Conservation (phyloP, 108 stramenopile species). For the Cyclotella choctawhatcheeana region DNA sequence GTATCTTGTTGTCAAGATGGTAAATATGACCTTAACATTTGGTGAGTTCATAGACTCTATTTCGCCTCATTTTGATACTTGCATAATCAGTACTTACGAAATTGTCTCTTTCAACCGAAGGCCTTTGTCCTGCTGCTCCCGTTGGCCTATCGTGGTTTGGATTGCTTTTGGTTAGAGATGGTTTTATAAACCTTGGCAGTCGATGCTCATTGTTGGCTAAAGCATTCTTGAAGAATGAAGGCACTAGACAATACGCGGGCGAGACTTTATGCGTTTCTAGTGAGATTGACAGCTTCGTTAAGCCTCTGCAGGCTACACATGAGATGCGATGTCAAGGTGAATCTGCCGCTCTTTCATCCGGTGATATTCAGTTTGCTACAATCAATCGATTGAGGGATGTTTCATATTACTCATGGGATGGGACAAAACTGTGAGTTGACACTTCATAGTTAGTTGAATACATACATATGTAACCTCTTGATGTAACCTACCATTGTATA, state of each 20-base stretch:
- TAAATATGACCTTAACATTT: too few species aligned
- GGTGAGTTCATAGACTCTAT: too few species aligned
- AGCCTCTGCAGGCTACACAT: neutral
- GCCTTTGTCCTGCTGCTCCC: neutral
- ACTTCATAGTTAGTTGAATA: neutral
- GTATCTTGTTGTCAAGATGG: constrained; percentile 3
- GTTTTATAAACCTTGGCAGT: neutral
- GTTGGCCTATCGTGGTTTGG: neutral
- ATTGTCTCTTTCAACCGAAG: too few species aligned
- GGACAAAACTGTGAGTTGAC: neutral
- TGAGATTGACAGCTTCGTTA: neutral
- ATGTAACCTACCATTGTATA: neutral
- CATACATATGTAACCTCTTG: neutral
- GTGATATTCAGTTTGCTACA: neutral
- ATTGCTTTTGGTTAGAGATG: neutral
- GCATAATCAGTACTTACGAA: too few species aligned
- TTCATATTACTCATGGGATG: neutral
- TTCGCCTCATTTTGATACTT: too few species aligned
- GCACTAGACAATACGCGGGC: neutral
- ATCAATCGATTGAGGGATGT: neutral
- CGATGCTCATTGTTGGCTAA: neutral
- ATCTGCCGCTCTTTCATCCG: neutral
- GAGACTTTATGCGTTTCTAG: neutral
- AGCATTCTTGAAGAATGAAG: neutral
- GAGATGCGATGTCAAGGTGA: neutral